Evolutionary conservation across 768 basidiomycete genomes (phyloP), one percentile per base, ranked within the genome.

Genomic region (Tylopilus sp.): DNA sequence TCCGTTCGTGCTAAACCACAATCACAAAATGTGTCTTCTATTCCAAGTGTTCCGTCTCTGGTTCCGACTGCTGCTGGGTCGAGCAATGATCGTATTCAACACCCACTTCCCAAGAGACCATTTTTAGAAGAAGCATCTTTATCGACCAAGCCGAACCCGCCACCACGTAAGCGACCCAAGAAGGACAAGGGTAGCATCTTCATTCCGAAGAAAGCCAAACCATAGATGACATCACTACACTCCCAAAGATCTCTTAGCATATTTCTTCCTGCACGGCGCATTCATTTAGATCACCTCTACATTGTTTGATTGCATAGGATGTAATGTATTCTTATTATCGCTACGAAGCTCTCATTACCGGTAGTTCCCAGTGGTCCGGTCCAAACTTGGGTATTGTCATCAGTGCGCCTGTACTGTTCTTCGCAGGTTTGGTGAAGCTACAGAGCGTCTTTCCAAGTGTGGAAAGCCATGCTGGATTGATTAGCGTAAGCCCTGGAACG

Each of bases 391-490:
- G 96, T 44, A 86, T 83, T 11, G 86, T 82, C 78, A 92, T 84
- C 54, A 85, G 72, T 11, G 78, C 72, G 8, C 92, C 87, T 1
- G 76, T 71, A 37, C 74, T 82, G 48, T 85, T 85, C 69, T 87
- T 87, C 24, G 82, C 68, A 2, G 92, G 89, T 70, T 93, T 94
- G 8, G 91, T 93, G 69, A 90, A 97, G 1, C 87, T 87, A 70
- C 95, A 98, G 22, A 98, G 71, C 0, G 86, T 76, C 48, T 81
- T 86, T 11, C 89, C 95, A 9, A 98, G 78, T 0, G 79, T 78
- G 3, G 91, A 77, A 31, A 99, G 72, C 97, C 97, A 99, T 10
- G 82, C 78, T 2, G 92, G 81, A 68, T 98, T 95, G 57, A 98
- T 77, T 30, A 85, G 77, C 0, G 96, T 98, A 22, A 95, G 61